Base-by-base conservation (phyloP, 2,329 filamentous ascomycete species). In the Aspergillus sp. region DNA sequence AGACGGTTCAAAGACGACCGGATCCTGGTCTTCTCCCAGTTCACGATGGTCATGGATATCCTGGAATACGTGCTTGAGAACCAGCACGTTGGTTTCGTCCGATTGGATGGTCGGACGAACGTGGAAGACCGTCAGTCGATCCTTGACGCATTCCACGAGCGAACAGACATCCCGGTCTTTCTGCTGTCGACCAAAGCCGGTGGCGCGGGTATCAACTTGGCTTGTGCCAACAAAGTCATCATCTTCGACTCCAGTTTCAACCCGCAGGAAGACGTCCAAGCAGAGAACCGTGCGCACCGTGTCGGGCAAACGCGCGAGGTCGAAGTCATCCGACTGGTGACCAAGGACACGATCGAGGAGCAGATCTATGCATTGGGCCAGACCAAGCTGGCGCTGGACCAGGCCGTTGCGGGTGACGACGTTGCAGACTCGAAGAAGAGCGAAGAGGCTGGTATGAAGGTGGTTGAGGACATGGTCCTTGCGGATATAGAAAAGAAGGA, bases 221-320 rank as follows among this genome's bases (percentile, higher is more conserved):
- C 91, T 5, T 87, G 86, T 33, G 93, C 93, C 4, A 97, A 97
- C 73, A 97, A 96, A 69, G 91, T 98, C 57, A 81, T 98, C 67
- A 93, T 98, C 60, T 96, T 97, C 64, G 93, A 98, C 67, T 86
- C 86, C 53, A 88, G 84, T n/a, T 95, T 96, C 71, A 98, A 98
- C 58, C 93, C 93, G 0, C 93, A 98, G 63, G 91, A 97, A 57
- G 93, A 98, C 62, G 83, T 95, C n/a, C 93, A 98, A 66, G 93
- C 93, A 0, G 93, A 97, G 73, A 97, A 98, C 65, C 83, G 93
- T 12, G 93, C 93, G 0, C 93, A 98, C 69, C 85, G 93, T 9
- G 87, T 98, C 6, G 93, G 93, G 0, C 93, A 98, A 72, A 90
- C 80, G 29, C 77, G 87, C 10, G 85, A 91, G 33, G 93, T 98